A percentile compares a stretch with the other conserved stretches of the same genome.
These are phyloP conservation scores for Hemerocallis citrina DNA, from an alignment of 106 monocot genomes.

Conservation along the genomic window DNA sequence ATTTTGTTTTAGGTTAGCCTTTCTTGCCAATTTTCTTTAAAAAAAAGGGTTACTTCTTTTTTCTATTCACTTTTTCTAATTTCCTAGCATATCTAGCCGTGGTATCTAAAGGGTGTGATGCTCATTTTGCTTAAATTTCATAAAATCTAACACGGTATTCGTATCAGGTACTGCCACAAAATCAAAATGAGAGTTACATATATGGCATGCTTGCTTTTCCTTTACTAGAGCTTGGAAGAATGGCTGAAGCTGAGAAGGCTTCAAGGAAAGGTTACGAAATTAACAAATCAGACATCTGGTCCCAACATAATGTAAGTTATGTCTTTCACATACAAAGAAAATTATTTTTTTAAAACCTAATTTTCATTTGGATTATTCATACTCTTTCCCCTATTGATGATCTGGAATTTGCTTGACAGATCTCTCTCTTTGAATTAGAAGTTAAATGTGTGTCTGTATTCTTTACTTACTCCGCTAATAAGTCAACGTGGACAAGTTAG, in stretches of 20 bases:
- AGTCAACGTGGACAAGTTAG: background rate
- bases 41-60: background rate
- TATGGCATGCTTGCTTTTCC: constrained; percentile 87
- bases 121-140: background rate
- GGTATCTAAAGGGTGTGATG: background rate
- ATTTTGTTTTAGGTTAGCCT: background rate
- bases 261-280: constrained; percentile 59
- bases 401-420: background rate
- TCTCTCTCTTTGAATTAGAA: background rate
- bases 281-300: constrained; percentile 60
- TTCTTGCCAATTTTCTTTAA: background rate
- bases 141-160: background rate
- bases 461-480: background rate
- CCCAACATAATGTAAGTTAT: constrained; percentile 62
- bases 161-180: constrained; percentile 53
- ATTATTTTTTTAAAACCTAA: background rate
- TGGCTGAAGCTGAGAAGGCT: constrained; percentile 68
- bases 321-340: background rate
- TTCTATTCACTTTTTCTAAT: background rate
- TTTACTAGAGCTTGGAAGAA: constrained; percentile 75
- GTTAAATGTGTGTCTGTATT: background rate
- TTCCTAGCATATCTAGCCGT: background rate
- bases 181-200: constrained; percentile 46
- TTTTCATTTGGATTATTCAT: background rate
- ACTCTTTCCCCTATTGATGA: background rate